Base-by-base conservation (phyloP, 2,329 filamentous ascomycete species). In the Aspergillus sp. region DNA sequence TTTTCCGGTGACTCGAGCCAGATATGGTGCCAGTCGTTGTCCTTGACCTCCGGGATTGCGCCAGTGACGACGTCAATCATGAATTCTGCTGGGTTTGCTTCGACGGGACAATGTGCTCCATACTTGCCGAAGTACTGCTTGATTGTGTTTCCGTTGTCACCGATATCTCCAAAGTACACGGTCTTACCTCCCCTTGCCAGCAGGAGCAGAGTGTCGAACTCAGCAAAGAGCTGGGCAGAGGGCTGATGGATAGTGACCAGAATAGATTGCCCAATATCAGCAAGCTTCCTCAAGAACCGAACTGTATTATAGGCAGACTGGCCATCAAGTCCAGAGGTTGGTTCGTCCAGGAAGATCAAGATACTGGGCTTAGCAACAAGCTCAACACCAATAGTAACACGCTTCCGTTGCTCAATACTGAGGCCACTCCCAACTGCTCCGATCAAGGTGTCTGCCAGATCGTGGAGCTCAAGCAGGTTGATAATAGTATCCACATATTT, bases 241-340 rank as follows among this genome's bases (percentile, higher is more conserved):
- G 87, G 87, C 64, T 90, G 87, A 65, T 90, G 87, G 50, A 90
- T 89, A 0, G 87, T 90, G 64, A 87, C 89, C 33, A 90, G 75
- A 43, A 90, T 87, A 3, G 87, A 87, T 65, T 90, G 86, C 0
- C 87, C 87, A 19, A 85, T 83, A 12, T 79, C 76, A 21, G 85
- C 80, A 1, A 90, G 77, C 64, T 89, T 89, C 69, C 84, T 83
- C 47, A 90, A 69, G 73, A 90, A 89, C 2, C 83, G 79, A 3
- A 89, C 80, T 33, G 89, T 89, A 0, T 83, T 86, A 71, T 81
- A 88, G 1, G 87, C 87, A 1, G 84, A 84, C 61, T 89, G 87
- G 7, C 82, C 84, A 66, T 90, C 87, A 0, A 90, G 80, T 55
- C 87, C 87, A 53, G 83, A 87, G 0, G 87, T 90, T 1, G 87